A percentile compares a stretch with the other conserved stretches of the same genome.
Conservation (phyloP, 2,329 filamentous ascomycete genomes). For the Sporothrix dimorphospora region DNA sequence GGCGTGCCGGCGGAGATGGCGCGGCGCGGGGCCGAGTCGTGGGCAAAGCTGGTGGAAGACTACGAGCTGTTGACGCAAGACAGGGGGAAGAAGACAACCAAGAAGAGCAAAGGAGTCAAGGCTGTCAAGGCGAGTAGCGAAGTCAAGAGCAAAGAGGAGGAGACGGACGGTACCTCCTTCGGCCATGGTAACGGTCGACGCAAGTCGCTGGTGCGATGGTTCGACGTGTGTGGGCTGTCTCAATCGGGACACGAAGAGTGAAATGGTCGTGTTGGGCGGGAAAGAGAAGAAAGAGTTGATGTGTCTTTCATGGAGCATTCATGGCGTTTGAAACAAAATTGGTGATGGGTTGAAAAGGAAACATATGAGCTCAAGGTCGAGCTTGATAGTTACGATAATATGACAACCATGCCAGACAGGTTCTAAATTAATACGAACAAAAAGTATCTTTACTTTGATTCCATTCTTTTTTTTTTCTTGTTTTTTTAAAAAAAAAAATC, state of each 20-base stretch:
- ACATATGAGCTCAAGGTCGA: too few relatives aligned
- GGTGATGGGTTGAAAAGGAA: neutral
- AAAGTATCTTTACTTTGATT: neutral
- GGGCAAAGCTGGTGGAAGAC: slow-evolving; percentile 45
- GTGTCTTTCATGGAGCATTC: neutral
- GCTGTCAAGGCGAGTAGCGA: neutral
- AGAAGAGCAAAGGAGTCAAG: neutral
- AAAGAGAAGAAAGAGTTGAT: neutral
- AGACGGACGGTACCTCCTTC: too few relatives aligned
- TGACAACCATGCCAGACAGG: neutral
- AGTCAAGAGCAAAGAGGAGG: neutral
- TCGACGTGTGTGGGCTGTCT: neutral
- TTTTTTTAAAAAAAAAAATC: too few relatives aligned
- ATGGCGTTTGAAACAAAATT: neutral
- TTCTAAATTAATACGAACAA: neutral
- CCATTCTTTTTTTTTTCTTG: too few relatives aligned
- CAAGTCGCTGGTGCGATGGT: neutral
- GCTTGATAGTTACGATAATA: neutral
- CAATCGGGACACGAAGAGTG: neutral
- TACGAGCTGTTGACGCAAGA: neutral
- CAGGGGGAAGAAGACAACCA: neutral
- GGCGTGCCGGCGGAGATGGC: slow-evolving; percentile 57
- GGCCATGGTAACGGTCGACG: neutral
- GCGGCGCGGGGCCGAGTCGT: slow-evolving; percentile 52
- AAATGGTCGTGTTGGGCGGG: neutral